phyloP scores from a whole-genome alignment of 306 rosid genomes.

The Glycine soja region DNA sequence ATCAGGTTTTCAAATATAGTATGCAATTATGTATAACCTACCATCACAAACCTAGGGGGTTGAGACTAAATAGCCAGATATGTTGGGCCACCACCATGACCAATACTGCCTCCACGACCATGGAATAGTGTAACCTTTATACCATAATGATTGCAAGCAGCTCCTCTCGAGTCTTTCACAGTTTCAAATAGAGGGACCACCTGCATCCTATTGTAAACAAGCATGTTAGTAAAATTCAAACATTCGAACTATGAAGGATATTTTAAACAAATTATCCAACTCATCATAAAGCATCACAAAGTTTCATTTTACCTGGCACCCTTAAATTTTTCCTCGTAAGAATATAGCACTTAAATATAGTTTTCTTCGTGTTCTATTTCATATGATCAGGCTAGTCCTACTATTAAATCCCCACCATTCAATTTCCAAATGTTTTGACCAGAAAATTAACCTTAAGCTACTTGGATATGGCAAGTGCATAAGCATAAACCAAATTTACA shows the following conservation, averaged over 20 bases:
- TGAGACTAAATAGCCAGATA: conserved; percentile 98
- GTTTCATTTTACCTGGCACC: not conserved
- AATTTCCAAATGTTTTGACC: not conserved
- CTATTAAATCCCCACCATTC: not conserved
- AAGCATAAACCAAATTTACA: not conserved
- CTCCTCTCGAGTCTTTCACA: conserved; percentile 88
- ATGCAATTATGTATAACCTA: conserved; percentile 49
- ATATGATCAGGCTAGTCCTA: conserved; percentile 4
- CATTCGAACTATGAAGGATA: not conserved
- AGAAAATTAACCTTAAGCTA: conserved; percentile 28
- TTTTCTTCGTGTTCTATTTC: not conserved
- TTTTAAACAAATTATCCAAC: conserved; percentile 19
- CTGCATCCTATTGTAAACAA: conserved; percentile 66
- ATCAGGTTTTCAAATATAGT: not conserved
- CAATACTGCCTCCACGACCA: conserved; percentile 97
- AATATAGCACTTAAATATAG: not conserved
- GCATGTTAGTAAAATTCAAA: conserved; percentile 36
- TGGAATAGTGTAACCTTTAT: conserved; percentile 91
- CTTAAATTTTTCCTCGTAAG: conserved; percentile 28
- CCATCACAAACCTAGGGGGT: conserved; percentile 97
- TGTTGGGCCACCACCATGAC: conserved; percentile 98
- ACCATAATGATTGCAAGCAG: no score
- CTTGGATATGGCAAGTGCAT: conserved; percentile 8
- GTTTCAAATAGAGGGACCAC: conserved; percentile 98
- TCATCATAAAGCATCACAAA: conserved; percentile 4